Base-by-base conservation (phyloP, 495 filamentous ascomycete genomes). In the Penicillium waksmanii region DNA sequence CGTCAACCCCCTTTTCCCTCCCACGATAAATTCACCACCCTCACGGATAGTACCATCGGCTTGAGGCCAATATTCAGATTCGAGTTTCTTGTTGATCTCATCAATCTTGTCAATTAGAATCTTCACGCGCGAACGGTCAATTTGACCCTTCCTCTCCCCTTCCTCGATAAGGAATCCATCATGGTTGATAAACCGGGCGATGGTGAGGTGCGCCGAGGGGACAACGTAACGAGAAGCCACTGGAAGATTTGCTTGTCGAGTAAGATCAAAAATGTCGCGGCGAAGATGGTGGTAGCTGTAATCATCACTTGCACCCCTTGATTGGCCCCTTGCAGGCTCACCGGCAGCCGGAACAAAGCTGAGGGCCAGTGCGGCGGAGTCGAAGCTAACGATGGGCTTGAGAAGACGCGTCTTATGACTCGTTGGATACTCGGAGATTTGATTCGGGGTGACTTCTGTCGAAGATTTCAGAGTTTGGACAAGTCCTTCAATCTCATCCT, bases 261-360 rank as follows among this genome's bases (percentile, higher is more conserved):
- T 80, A 43, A 86, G 72, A 4, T 79, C 77, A 69, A 85, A 91
- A 3, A 93, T 66, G 69, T 95, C 89, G 3, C 88, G 78, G 0
- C 92, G 84, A 3, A 96, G 84, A 68, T 96, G 92, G 67, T 96
- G 92, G 67, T 94, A 96, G 7, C 89, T 90, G 71, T 91, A 96
- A 0, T 51, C 43, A 56, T 19, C 43, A 31, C 8, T 48, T 4
- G 36, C 8, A 38, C 36, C 36, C 36, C 27, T 7, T 46, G 46
- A 27, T n/a, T 31, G 17, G 19, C 12, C 23, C 5, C 53, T 53
- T 2, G 55, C 35, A 12, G 61, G 67, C 70, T 88, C 85, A 5
- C 80, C 83, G 3, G 83, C 80, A 1, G 88, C 89, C 0, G 92
- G 92, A 2, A 93, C 74, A 70, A 95, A 96, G 5, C 86, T 90